These are phyloP conservation scores for Bjerkandera adusta DNA, from an alignment of 1,284 basidiomycete genomes.

Conservation along the genomic window DNA sequence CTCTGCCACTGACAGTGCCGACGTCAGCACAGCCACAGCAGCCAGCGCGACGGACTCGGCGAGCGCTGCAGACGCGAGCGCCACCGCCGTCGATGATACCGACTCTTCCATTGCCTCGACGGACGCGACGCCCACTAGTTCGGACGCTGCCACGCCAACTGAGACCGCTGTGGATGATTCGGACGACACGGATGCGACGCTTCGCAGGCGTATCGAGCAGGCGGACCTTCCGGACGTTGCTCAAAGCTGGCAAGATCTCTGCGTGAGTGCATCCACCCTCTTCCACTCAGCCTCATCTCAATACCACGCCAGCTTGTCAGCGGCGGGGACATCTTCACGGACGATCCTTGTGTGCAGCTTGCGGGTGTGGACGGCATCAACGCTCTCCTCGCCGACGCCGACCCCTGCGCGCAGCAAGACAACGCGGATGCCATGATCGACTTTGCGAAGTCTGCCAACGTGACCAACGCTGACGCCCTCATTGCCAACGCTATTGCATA, in stretches of 20 bases:
- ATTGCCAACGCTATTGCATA: slow-evolving; percentile 42
- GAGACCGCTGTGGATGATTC: background rate
- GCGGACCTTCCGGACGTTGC: slow-evolving; percentile 27
- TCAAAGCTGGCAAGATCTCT: slow-evolving; percentile 30
- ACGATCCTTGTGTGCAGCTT: slow-evolving; percentile 39
- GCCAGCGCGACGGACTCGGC: slow-evolving; percentile 2
- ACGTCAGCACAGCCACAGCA: background rate
- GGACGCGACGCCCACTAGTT: background rate
- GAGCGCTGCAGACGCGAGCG: background rate
- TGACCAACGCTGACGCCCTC: slow-evolving; percentile 37
- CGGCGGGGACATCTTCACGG: slow-evolving; percentile 38
- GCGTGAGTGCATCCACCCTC: slow-evolving; percentile 16
- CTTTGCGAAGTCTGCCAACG: slow-evolving; percentile 42
- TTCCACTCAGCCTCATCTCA: background rate
- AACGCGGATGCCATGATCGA: slow-evolving; percentile 47
- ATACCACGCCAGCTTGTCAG: slow-evolving; percentile 22
- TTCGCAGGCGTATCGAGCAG: slow-evolving; percentile 25
- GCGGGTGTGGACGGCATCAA: slow-evolving; percentile 39
- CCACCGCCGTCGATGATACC: background rate
- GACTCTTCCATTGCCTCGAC: slow-evolving; percentile 1
- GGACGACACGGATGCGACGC: background rate
- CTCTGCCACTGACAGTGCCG: background rate
- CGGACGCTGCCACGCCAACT: slow-evolving; percentile 1
- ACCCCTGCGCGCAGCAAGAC: slow-evolving; percentile 46
- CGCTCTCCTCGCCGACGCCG: slow-evolving; percentile 40